Evolutionary conservation across 805 yeast species (phyloP).

Genomic region (Candida taoyuanica): DNA sequence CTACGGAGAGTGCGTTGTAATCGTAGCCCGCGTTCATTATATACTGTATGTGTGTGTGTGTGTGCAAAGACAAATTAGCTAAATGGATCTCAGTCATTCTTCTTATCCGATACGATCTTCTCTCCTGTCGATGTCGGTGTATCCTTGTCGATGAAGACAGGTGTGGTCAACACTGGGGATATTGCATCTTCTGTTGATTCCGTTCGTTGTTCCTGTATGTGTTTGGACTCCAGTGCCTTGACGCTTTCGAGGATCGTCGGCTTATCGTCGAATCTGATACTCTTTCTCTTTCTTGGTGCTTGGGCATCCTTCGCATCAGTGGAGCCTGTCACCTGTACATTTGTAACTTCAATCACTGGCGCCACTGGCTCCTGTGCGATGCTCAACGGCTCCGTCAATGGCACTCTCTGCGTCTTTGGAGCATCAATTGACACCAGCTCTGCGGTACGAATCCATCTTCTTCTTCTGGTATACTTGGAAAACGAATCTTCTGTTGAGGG

Average conservation of each 20-base stretch:
- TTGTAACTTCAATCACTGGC: slow-evolving; percentile 21
- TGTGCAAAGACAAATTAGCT: background rate
- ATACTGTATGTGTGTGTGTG: no score
- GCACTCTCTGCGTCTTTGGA: slow-evolving; percentile 8
- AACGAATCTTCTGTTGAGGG: slow-evolving; percentile 86
- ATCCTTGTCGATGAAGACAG: no score
- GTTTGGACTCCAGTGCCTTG: slow-evolving; percentile 16
- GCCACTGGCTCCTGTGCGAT: slow-evolving; percentile 7
- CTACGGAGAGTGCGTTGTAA: background rate
- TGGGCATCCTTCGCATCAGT: slow-evolving; percentile 7
- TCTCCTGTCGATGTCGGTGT: no score
- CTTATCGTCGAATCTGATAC: slow-evolving; percentile 42
- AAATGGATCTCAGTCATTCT: no score
- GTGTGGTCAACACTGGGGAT: no score
- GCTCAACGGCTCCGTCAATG: slow-evolving; percentile 1
- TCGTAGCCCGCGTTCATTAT: no score
- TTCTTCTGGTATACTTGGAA: slow-evolving; percentile 86
- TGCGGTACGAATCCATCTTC: slow-evolving; percentile 96
- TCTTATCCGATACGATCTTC: slow-evolving; percentile 4
- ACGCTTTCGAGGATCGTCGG: slow-evolving; percentile 26
- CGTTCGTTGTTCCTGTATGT: slow-evolving; percentile 1
- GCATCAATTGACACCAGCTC: slow-evolving; percentile 51
- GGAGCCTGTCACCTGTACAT: slow-evolving; percentile 22
- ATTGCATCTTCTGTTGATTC: no score
- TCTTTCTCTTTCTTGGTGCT: slow-evolving; percentile 34